These are phyloP conservation scores for Ceratocystis albifundus DNA, from an alignment of 2,329 filamentous ascomycete genomes.

Conservation along the genomic window DNA sequence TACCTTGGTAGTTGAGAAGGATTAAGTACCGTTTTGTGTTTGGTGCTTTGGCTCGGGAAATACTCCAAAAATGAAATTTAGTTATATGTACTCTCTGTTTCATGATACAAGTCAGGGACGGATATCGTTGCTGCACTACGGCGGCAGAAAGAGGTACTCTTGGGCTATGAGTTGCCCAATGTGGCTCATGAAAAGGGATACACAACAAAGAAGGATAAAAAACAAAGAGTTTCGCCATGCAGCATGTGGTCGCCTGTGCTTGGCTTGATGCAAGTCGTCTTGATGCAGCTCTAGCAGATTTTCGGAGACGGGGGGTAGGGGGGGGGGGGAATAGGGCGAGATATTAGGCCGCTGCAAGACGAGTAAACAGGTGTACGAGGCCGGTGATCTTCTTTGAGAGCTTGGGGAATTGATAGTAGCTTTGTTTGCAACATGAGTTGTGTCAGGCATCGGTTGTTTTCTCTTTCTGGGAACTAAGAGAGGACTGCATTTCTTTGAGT, in stretches of 20 bases:
- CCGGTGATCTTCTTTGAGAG: background rate
- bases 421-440: background rate
- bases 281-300: background rate
- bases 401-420: background rate
- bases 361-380: background rate
- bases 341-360: constrained; percentile 1
- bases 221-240: background rate
- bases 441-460: background rate
- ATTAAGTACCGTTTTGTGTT: too few relatives aligned
- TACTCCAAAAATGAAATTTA: too few relatives aligned
- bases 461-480: background rate
- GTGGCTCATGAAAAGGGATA: background rate
- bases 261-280: background rate
- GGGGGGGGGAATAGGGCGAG: constrained; percentile 3
- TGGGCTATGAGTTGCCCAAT: background rate
- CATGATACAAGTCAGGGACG: background rate
- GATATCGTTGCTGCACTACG: background rate
- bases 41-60: too few relatives aligned
- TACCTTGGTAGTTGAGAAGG: too few relatives aligned
- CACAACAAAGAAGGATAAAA: background rate
- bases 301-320: background rate
- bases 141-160: background rate
- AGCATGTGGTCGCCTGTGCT: background rate
- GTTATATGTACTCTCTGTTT: background rate
- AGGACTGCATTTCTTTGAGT: background rate